Evolutionary conservation across 129 eudicot species (phyloP), one percentile per base, ranked within the genome.

Genomic region (Flaveria bidentis): DNA sequence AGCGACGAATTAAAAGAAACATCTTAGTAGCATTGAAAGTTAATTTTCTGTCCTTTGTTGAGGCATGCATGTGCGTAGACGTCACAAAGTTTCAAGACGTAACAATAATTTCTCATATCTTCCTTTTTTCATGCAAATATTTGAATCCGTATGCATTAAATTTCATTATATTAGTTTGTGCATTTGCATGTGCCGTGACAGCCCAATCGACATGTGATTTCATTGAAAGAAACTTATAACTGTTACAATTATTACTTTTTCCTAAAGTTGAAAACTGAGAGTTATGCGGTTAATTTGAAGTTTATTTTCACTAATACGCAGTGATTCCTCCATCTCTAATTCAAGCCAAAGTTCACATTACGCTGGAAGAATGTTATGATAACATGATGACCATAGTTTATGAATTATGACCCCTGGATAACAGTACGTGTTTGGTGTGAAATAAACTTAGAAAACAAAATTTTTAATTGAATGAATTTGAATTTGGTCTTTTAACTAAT

Each of bases 1-100:
- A 47, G 22, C 72, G 64, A 22, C 52, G 62, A 36, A 5, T 36
- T 36, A 1, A 36, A 55, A 68, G 68, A 14, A 22, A 51, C 62
- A 39, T 68, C 4, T 67, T 26, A 16, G 52, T 5, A 8, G 52
- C 5, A 8, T 10, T 55, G 81, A 14, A 16, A 41, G 57, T 36
- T 52, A 65, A 18, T 16, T 68, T 67, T 42, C 69, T 55, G 69
- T 68, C 75, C 68, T 68, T 68, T 41, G 69, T 25, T 44, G 45
- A 67, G 69, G 68, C 41, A 11, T 45, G 13, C 81, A 68, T 68
- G 81, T 78, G 81, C 76, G 20, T 39, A 78, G 28, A 28, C 30
- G 30, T 78, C 69, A 78, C 61, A 42, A 18, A 39, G 47, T 50
- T 23, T 56, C 14, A 42, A 71, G 9, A 71, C 61, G 63, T 50